phyloP scores from a whole-genome alignment of 2,329 filamentous ascomycete genomes.

The Hypocrella siamensis region DNA sequence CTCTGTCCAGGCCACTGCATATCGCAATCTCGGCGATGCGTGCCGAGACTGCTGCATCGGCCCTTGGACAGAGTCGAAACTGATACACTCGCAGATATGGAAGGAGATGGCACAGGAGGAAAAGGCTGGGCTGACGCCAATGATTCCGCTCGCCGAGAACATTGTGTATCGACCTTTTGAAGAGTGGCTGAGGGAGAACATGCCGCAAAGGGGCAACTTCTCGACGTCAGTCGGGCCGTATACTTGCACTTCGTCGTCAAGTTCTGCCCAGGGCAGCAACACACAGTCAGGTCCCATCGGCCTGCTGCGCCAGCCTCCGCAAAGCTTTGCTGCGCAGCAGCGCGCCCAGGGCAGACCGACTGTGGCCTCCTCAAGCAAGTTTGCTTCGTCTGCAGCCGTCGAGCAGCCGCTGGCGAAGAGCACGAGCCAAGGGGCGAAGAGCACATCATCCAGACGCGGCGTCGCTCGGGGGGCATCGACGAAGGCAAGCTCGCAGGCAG shows the following conservation, averaged over 20 bases:
- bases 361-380: slow-evolving; percentile 8
- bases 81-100: slow-evolving; percentile 41
- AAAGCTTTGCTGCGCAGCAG: slow-evolving; percentile 53
- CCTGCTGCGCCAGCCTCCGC: slow-evolving; percentile 37
- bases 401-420: slow-evolving; percentile 3
- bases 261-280: slow-evolving; percentile 17
- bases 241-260: slow-evolving; percentile 1
- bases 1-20: slow-evolving; percentile 28
- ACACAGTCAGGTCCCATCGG: slow-evolving; percentile 22
- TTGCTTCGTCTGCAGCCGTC: too few species aligned
- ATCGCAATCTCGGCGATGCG: slow-evolving; percentile 38
- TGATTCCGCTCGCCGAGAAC: slow-evolving; percentile 44
- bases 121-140: slow-evolving; percentile 46
- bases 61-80: slow-evolving; percentile 30
- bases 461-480: slow-evolving; percentile 8
- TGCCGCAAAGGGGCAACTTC: slow-evolving; percentile 3
- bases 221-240: slow-evolving; percentile 1
- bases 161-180: slow-evolving; percentile 51
- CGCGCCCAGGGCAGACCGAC: slow-evolving; percentile 37
- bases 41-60: slow-evolving; percentile 44
- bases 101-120: slow-evolving; percentile 54
- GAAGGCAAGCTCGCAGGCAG: slow-evolving; percentile 10
- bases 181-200: slow-evolving; percentile 40
- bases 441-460: slow-evolving; percentile 13
- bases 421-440: slow-evolving; percentile 14